A percentile compares a stretch with the other conserved stretches of the same genome.
phyloP scores from a whole-genome alignment of 768 basidiomycete species.

The Mycena belliarum region DNA sequence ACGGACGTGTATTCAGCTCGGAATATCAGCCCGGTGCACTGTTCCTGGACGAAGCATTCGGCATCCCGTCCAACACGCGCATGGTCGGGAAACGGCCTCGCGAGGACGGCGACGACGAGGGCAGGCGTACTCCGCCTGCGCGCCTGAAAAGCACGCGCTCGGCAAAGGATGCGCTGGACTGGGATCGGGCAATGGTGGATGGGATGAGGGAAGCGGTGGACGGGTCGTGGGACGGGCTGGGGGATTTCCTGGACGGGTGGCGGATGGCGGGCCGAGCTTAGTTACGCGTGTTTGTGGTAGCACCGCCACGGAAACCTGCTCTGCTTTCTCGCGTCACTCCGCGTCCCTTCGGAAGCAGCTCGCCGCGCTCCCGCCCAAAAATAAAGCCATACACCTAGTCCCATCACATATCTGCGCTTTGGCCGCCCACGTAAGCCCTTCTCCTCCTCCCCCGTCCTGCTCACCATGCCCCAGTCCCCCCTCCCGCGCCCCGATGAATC shows the following conservation, averaged over 20 bases:
- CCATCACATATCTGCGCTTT: constrained; percentile 11
- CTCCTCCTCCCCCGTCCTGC: background rate
- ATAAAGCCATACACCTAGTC: constrained; percentile 3
- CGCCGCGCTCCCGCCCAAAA: constrained; percentile 2
- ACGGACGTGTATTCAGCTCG: no score
- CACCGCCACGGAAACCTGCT: background rate
- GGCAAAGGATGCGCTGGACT: no score
- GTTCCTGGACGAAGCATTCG: no score
- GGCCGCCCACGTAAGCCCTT: constrained; percentile 10
- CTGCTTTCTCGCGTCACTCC: background rate
- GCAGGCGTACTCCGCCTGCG: background rate
- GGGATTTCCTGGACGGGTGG: background rate
- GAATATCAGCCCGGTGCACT: no score
- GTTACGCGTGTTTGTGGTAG: background rate
- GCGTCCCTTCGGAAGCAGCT: constrained; percentile 13
- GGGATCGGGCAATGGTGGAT: background rate
- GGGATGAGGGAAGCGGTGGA: background rate
- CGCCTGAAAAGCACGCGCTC: no score
- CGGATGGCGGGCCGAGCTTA: background rate
- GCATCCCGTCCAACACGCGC: no score
- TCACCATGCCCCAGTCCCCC: background rate
- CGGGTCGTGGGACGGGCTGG: background rate
- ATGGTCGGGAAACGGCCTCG: background rate
- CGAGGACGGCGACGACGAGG: background rate
- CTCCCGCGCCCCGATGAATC: constrained; percentile 5